phyloP scores from a whole-genome alignment of 2,329 filamentous ascomycete species.

The Aspergillus melleus region DNA sequence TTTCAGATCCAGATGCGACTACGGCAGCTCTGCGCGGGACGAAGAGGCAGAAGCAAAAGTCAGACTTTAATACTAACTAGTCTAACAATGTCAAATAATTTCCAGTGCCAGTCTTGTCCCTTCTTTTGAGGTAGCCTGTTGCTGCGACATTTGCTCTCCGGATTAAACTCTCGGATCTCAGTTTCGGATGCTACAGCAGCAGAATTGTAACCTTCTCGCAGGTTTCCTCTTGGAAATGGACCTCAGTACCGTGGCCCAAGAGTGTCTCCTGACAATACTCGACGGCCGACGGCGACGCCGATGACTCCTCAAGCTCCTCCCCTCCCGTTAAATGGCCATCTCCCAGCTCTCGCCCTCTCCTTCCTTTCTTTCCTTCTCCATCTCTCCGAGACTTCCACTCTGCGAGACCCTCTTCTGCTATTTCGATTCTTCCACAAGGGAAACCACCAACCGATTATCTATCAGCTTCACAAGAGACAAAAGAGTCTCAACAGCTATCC shows the following conservation, averaged over 20 bases:
- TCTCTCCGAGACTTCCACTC: not conserved
- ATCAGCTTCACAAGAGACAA: not conserved
- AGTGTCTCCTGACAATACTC: no score
- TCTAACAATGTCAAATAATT: not conserved
- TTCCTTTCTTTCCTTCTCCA: not conserved
- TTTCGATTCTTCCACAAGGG: not conserved
- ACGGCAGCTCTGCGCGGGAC: not conserved
- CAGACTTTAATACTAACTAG: not conserved
- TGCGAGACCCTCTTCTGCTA: not conserved
- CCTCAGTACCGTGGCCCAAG: not conserved
- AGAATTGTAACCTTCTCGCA: not conserved
- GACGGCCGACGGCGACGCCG: no score
- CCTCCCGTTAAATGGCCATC: not conserved
- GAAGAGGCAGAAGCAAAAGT: not conserved
- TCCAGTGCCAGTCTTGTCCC: not conserved
- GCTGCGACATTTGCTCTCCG: not conserved
- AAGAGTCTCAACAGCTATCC: not conserved
- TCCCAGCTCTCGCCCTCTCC: not conserved
- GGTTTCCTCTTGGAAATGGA: not conserved
- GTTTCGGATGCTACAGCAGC: not conserved
- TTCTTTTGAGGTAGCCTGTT: not conserved
- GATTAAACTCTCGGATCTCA: not conserved
- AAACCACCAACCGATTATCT: not conserved
- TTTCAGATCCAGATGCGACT: not conserved
- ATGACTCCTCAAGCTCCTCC: not conserved